Base-by-base conservation (phyloP, 2,329 filamentous ascomycete genomes). In the Apiospora malaysiana region DNA sequence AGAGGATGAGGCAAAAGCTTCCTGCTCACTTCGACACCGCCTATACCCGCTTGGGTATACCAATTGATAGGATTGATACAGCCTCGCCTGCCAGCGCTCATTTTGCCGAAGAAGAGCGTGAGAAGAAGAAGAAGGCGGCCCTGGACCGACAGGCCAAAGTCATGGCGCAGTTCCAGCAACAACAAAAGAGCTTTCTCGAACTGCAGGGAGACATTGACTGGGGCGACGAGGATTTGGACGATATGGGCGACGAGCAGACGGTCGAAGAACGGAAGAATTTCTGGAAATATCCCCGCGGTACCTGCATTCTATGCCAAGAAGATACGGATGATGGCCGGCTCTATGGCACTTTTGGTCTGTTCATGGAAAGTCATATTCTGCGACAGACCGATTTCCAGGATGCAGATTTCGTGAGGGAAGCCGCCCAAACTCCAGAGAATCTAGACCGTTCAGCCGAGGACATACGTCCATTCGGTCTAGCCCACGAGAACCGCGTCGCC, bases 91-190 rank as follows among this genome's bases (percentile, higher is more conserved):
- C 93, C 18, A 88, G 85, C 70, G 87, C 86, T 69, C 86, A 89
- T 72, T 84, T 85, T 7, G 89, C 86, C 47, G 91, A 93, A 71
- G 92, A 92, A 74, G 93, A 95, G 77, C 88, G 90, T 21, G 93
- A 95, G 80, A 85, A 90, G 72, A 97, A 95, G 85, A 99, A 98
- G 86, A 93, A 93, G 81, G 93, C 95, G 69, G 96, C 96, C 0
- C 83, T 95, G 51, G 95, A 94, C 76, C 90, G 96, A 27, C 95
- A 98, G 81, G 95, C 95, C 1, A 93, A 91, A 77, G 94, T 99
- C 43, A 98, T 99, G 95, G 96, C 95, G 1, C 94, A 98, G 78
- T 98, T 99, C 82, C 96, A 98, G 80, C 93, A 97, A 79, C 95
- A 99, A 78, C 97, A 98, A 79, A 95, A 97, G 82, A 96, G 90